Evolutionary conservation across 129 eudicot species (phyloP).

Genomic region (Glebionis coronaria): DNA sequence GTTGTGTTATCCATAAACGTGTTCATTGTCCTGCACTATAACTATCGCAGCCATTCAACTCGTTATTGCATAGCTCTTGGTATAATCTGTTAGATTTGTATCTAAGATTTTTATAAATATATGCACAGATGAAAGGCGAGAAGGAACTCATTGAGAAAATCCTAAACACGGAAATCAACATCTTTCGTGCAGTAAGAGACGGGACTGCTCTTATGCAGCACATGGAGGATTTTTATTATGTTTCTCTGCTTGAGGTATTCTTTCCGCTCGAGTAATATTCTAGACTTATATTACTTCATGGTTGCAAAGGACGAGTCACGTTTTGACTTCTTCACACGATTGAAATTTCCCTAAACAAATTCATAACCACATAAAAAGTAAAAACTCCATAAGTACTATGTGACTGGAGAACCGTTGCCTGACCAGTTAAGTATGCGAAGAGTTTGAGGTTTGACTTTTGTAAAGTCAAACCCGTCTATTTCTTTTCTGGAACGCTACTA

Average conservation of each 20-base stretch:
- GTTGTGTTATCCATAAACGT: background rate
- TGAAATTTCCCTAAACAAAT: too few species aligned
- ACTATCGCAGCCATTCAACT: background rate
- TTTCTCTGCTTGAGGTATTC: slow-evolving; percentile 73
- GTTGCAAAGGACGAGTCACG: background rate
- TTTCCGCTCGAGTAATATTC: background rate
- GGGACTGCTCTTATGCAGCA: slow-evolving; percentile 99
- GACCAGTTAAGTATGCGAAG: too few species aligned
- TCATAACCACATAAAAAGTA: too few species aligned
- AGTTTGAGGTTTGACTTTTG: too few species aligned
- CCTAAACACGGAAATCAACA: slow-evolving; percentile 86
- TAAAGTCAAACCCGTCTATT: too few species aligned
- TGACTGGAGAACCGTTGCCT: too few species aligned
- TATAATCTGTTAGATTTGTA: background rate
- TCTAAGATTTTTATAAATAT: background rate
- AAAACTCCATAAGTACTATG: too few species aligned
- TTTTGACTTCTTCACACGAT: background rate
- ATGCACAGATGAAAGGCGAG: slow-evolving; percentile 89
- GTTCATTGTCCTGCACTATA: background rate
- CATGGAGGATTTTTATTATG: slow-evolving; percentile 94
- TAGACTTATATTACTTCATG: background rate
- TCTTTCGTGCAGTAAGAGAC: slow-evolving; percentile 82
- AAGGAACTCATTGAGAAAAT: slow-evolving; percentile 85
- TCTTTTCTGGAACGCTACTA: too few species aligned
- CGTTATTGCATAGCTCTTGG: background rate